Conservation (phyloP, 2,329 filamentous ascomycete genomes). For the Dactylellina leptospora region DNA sequence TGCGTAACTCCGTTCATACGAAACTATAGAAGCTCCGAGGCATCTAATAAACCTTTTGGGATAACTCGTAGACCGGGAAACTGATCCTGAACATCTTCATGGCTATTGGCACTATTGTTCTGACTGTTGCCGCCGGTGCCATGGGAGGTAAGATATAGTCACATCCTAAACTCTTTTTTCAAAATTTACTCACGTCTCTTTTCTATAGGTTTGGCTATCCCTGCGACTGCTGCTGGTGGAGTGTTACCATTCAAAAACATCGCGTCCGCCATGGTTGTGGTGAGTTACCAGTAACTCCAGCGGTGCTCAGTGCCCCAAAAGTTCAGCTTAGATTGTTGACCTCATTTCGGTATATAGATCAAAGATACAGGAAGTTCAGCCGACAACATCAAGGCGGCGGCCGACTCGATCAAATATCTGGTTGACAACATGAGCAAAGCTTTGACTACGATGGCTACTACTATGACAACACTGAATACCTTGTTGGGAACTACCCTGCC, state of each 20-base stretch:
- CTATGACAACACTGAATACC: constrained; percentile 29
- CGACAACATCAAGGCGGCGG: constrained; percentile 25
- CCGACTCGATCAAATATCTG: constrained; percentile 39
- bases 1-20: background rate
- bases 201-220: constrained; percentile 28
- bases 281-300: constrained; percentile 11
- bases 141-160: constrained; percentile 25
- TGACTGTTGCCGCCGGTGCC: constrained; percentile 25
- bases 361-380: constrained; percentile 2
- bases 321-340: too few relatives aligned
- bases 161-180: background rate
- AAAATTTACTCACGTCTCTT: background rate
- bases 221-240: constrained; percentile 29
- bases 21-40: background rate
- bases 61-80: constrained; percentile 24
- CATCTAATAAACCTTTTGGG: background rate
- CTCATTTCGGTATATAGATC: background rate
- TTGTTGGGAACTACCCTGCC: constrained; percentile 29
- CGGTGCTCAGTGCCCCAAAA: too few relatives aligned
- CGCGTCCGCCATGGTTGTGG: constrained; percentile 2
- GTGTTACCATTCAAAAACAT: constrained; percentile 25
- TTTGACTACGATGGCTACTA: constrained; percentile 22
- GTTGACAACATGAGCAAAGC: constrained; percentile 25
- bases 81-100: constrained; percentile 26
- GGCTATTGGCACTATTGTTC: constrained; percentile 32